Base-by-base conservation (phyloP, 129 eudicot species). In the Centella asiatica region DNA sequence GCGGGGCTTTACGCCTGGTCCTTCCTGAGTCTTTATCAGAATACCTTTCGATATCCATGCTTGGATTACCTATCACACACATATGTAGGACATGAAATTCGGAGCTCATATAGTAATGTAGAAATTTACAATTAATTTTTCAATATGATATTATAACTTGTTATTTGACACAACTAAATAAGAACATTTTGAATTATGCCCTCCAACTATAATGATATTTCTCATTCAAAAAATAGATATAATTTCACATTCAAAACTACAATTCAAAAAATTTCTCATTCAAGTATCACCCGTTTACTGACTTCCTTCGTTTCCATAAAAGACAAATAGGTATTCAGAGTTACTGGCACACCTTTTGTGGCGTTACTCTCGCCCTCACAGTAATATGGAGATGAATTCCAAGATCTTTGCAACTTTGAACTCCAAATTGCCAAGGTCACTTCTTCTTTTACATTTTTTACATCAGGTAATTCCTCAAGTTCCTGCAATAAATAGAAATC, bases 361-460 rank as follows among this genome's bases (percentile, higher is more conserved):
- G 56, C 65, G 36, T 61, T 62, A 26, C 56, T 66, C 26, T 34
- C 75, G 44, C 71, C 80, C 47, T 66, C 74, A 25, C 60, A 62
- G 39, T 53, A 66, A 55, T 79, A 79, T 47, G 80, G 84, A 79
- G 80, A 74, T 2, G 69, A 62, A 9, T 39, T 70, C 73, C 77
- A 65, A 34, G 42, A 74, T 53, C 44, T 66, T 44, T 74, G 74
- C 71, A 79, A 69, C 40, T 34, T 62, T 31, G 27, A 14, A 45
- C 75, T 62, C 77, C 80, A 70, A 26, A 37, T 40, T 0, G 63
- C 39, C 3, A 67, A 66, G 6, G 52, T 56, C 49, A 40, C 1
- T 19, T 62, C 70, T 44, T 32, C 68, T 22, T 46, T 54, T 44
- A 73, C 64, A 40, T 48, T 64, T 36, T 57, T 66, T 2, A 76